Evolutionary conservation across 305 asterid genomes (phyloP).

Genomic region (Fraxinus xanthoxyloides): DNA sequence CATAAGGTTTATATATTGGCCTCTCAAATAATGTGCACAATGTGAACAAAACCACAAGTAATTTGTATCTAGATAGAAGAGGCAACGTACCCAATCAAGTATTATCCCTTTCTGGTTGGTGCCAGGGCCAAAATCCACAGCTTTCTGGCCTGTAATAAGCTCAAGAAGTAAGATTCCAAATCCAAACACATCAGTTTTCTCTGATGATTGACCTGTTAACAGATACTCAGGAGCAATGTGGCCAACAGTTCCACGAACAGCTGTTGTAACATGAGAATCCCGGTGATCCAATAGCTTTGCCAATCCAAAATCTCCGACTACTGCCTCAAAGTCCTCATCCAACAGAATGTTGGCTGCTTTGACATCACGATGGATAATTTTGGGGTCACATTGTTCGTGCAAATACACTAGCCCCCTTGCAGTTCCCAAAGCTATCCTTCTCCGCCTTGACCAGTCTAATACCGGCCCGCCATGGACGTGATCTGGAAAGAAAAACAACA

Average conservation of each 20-base stretch:
- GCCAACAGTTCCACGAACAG: too few relatives aligned
- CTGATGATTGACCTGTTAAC: conserved; percentile 96
- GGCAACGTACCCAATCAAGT: conserved; percentile 65
- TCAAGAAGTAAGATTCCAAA: conserved; percentile 91
- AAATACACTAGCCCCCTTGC: conserved; percentile 88
- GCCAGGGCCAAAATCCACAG: conserved; percentile 79
- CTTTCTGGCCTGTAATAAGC: conserved; percentile 90
- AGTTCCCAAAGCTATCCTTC: conserved; percentile 82
- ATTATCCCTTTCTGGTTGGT: conserved; percentile 80
- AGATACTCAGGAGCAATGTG: conserved; percentile 86
- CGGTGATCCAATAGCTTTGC: too few relatives aligned
- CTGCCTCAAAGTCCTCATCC: too few relatives aligned
- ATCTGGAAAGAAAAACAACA: conserved; percentile 40
- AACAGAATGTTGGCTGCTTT: too few relatives aligned
- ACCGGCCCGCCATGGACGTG: conserved; percentile 71
- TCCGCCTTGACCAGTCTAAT: conserved; percentile 82
- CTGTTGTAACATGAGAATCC: too few relatives aligned
- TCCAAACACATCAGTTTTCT: conserved; percentile 93
- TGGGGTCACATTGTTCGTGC: conserved; percentile 96
- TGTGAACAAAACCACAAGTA: background rate
- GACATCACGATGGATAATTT: too few relatives aligned
- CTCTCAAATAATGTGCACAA: background rate
- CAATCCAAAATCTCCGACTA: too few relatives aligned
- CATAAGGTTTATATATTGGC: background rate
- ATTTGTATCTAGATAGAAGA: background rate